Evolutionary conservation across 2,329 filamentous ascomycete species (phyloP), one percentile per base, ranked within the genome.

Genomic region (Biscogniauxia mediterranea): DNA sequence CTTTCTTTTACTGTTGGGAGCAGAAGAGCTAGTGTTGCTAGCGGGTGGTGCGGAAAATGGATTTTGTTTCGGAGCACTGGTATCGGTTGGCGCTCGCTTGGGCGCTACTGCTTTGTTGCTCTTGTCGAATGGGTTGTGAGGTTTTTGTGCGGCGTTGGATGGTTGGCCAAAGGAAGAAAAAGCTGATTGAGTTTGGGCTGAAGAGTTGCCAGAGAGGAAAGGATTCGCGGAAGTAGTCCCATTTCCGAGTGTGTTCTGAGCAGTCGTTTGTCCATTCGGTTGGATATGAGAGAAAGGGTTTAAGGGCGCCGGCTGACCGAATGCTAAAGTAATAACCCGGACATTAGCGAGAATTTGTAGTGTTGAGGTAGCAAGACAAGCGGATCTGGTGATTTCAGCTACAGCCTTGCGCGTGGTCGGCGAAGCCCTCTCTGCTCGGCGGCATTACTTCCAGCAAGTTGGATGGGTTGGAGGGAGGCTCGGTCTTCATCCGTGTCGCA

Each of bases 301-400:
- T n/a, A 59, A 56, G 20, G 66, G 38, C 6, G 21, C 54, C 56
- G 58, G 60, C 38, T 65, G 56, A 52, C 59, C 58, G 54, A 71
- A 72, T 62, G 70, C 70, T 72, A 66, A 32, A 68, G 58, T 62
- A 60, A 21, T 55, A 63, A 56, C 59, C 42, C 65, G 49, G 67
- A 56, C 46, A 61, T 67, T 59, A 67, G 65, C 62, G 23, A 57
- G 15, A n/a, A 26, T 32, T 19, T 25, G 32, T 25, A 51, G 50
- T 23, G 17, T 23, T 11, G 25, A 19, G 4, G 21, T 13, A 28
- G 15, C 15, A 46, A 46, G 38, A 46, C 38, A 11, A 17, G 38
- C 17, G 38, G 38, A 17, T 17, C 2, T 5, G 15, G 17, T 46
- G 17, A n/a, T 46, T 46, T n/a, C 4, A 46, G 38, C 38, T 11